Evolutionary conservation across 495 filamentous ascomycete species (phyloP).

Genomic region (Aspergillus olivimuriae): DNA sequence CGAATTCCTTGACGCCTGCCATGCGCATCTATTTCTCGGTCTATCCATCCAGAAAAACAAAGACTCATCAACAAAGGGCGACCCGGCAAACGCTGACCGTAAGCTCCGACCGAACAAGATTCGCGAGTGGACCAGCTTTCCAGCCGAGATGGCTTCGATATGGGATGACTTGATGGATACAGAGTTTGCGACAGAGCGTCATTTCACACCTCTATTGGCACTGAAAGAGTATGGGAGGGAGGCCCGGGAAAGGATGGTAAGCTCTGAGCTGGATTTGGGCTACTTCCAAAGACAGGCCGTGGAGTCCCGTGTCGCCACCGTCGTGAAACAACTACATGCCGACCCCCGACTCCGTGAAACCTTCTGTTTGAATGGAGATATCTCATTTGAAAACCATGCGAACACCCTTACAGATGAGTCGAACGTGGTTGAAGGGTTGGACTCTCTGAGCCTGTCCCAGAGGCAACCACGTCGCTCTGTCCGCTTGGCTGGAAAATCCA

Average conservation of each 20-base stretch:
- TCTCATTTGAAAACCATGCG: conserved; percentile 22
- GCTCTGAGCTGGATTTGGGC: conserved; percentile 8
- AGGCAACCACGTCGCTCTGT: conserved; percentile 4
- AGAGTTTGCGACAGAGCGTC: conserved; percentile 6
- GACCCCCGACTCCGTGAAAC: conserved; percentile 4
- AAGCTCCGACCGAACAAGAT: conserved; percentile 6
- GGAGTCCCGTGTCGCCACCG: conserved; percentile 5
- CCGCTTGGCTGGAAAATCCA: conserved; percentile 2
- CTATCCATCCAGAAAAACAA: conserved; percentile 4
- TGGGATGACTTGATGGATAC: conserved; percentile 7
- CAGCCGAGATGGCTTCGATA: conserved; percentile 3
- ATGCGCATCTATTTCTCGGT: conserved; percentile 6
- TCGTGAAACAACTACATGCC: conserved; percentile 6
- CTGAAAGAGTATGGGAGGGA: conserved; percentile 10
- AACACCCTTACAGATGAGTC: conserved; percentile 19
- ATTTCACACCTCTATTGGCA: conserved; percentile 4
- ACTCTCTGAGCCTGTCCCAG: conserved; percentile 4
- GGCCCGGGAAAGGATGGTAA: conserved; percentile 2
- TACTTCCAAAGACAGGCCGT: conserved; percentile 6
- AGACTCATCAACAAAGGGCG: conserved; percentile 9
- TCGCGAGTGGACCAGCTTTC: conserved; percentile 10
- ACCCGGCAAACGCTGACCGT: conserved; percentile 9
- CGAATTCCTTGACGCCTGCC: conserved; percentile 8
- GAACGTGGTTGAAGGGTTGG: conserved; percentile 1
- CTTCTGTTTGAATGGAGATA: conserved; percentile 15